Percentiles rank a stretch among this genome's conserved stretches.
Conservation (phyloP, 495 filamentous ascomycete genomes). For the Penicillium daleae region DNA sequence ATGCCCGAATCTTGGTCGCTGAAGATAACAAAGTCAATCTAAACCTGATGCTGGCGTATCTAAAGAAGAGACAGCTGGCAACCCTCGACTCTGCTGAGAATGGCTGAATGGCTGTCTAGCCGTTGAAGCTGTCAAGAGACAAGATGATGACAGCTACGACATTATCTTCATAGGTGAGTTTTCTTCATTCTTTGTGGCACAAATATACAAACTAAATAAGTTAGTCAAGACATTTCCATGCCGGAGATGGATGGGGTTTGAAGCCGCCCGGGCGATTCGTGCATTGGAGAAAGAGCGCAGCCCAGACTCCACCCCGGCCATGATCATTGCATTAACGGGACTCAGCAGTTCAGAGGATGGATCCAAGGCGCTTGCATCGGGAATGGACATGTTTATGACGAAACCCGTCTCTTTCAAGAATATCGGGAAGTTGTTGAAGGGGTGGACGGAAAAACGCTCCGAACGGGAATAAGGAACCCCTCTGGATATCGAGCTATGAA, state of each 20-base stretch:
- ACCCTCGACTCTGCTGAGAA: slow-evolving; percentile 46
- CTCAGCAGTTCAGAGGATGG: slow-evolving; percentile 64
- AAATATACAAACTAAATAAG: not conserved
- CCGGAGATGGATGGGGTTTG: slow-evolving; percentile 72
- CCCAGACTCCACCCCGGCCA: not conserved
- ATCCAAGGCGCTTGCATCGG: slow-evolving; percentile 63
- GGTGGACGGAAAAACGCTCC: slow-evolving; percentile 30
- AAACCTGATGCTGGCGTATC: slow-evolving; percentile 61
- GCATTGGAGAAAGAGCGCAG: slow-evolving; percentile 53
- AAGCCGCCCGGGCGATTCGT: slow-evolving; percentile 66
- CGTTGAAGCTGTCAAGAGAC: slow-evolving; percentile 45
- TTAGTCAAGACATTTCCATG: slow-evolving; percentile 63
- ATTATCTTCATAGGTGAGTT: slow-evolving; percentile 52
- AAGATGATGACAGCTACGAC: slow-evolving; percentile 39
- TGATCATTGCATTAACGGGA: slow-evolving; percentile 49
- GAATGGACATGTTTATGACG: slow-evolving; percentile 72
- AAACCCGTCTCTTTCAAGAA: slow-evolving; percentile 64
- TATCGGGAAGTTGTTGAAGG: slow-evolving; percentile 46
- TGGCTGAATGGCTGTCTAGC: slow-evolving; percentile 53
- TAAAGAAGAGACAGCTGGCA: slow-evolving; percentile 48
- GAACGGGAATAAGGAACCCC: not conserved
- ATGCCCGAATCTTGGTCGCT: slow-evolving; percentile 57
- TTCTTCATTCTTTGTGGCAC: not conserved
- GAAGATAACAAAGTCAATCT: slow-evolving; percentile 80
- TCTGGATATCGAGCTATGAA: not conserved